These are phyloP conservation scores for Alternaria triticina DNA, from an alignment of 2,329 filamentous ascomycete genomes.

Conservation along the genomic window DNA sequence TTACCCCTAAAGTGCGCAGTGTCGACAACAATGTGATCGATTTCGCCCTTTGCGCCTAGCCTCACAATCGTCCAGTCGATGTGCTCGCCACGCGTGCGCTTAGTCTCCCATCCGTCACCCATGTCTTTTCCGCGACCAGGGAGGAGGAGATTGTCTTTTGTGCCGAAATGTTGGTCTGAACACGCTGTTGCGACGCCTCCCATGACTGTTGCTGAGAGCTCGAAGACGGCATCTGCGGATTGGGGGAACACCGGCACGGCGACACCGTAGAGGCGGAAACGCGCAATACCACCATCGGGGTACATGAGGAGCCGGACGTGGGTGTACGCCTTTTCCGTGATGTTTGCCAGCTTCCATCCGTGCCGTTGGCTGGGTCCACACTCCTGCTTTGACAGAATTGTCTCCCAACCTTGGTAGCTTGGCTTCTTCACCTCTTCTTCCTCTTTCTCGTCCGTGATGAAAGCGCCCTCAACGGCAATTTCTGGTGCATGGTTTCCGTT, in stretches of 20 bases:
- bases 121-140: constrained; percentile 82
- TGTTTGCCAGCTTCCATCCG: constrained; percentile 69
- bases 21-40: constrained; percentile 74
- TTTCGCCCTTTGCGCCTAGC: constrained; percentile 69
- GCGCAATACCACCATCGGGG: constrained; percentile 81
- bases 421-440: constrained; percentile 65
- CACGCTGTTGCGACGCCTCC: constrained; percentile 77
- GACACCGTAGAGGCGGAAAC: constrained; percentile 78
- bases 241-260: constrained; percentile 78
- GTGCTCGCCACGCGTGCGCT: constrained; percentile 74
- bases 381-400: constrained; percentile 71
- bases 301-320: constrained; percentile 86
- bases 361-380: constrained; percentile 78
- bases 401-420: constrained; percentile 65
- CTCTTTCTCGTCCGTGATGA: constrained; percentile 59
- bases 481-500: constrained; percentile 82
- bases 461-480: constrained; percentile 78
- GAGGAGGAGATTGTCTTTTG: constrained; percentile 79
- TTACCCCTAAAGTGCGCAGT: constrained; percentile 86
- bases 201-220: constrained; percentile 79
- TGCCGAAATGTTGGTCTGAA: constrained; percentile 85
- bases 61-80: constrained; percentile 82
- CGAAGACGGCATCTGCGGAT: constrained; percentile 69
- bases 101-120: constrained; percentile 89
- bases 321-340: constrained; percentile 71